These are phyloP conservation scores for Eimeria tenella DNA, from an alignment of 169 alveolate genomes.

Conservation along the genomic window DNA sequence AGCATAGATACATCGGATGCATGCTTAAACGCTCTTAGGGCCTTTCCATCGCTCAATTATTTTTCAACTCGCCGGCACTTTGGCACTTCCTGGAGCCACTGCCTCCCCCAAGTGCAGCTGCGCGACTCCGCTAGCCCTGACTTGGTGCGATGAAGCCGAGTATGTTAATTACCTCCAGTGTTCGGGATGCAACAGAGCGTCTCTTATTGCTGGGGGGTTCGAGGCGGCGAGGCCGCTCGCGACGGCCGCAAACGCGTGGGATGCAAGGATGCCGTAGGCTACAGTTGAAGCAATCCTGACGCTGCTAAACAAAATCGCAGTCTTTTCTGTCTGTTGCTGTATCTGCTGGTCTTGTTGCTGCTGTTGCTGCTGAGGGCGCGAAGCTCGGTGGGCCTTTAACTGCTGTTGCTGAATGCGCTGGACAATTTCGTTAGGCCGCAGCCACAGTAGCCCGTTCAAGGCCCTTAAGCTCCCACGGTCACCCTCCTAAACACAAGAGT, in stretches of 20 bases:
- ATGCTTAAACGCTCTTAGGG: background rate
- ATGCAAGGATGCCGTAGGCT: slow-evolving; percentile 30
- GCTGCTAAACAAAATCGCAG: slow-evolving; percentile 48
- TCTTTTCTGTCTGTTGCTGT: slow-evolving; percentile 23
- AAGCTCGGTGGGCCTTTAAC: slow-evolving; percentile 38
- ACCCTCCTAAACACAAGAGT: background rate
- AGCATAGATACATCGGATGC: background rate
- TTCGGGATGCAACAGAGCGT: slow-evolving; percentile 40
- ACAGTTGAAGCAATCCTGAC: slow-evolving; percentile 48
- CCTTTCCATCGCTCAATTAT: background rate
- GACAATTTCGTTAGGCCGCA: slow-evolving; percentile 65
- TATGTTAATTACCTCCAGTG: slow-evolving; percentile 14
- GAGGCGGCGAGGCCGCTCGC: slow-evolving; percentile 62
- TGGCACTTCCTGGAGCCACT: background rate
- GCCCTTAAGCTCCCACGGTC: background rate
- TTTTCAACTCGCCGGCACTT: background rate
- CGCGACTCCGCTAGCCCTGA: too few relatives aligned
- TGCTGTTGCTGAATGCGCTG: slow-evolving; percentile 52
- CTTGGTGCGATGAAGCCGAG: too few relatives aligned
- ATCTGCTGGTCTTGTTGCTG: slow-evolving; percentile 31
- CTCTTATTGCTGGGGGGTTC: slow-evolving; percentile 22
- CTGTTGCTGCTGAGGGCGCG: slow-evolving; percentile 62
- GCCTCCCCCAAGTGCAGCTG: background rate
- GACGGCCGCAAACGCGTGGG: slow-evolving; percentile 44
- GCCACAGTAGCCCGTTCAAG: slow-evolving; percentile 60